These are phyloP conservation scores for Suillus clintonianus DNA, from an alignment of 768 basidiomycete species.

Conservation along the genomic window DNA sequence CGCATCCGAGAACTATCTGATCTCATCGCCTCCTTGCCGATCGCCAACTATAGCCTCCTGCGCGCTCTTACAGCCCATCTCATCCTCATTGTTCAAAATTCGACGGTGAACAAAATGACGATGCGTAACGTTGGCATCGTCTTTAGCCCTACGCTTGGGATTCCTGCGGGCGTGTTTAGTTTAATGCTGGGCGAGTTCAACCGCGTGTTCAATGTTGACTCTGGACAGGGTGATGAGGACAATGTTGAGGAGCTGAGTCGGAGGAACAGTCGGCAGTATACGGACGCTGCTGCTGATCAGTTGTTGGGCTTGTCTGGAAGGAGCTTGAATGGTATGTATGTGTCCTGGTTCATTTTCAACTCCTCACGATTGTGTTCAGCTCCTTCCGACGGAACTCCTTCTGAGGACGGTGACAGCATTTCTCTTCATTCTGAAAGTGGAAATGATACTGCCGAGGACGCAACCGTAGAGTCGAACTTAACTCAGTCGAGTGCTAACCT, in stretches of 20 bases:
- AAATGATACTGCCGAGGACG: conserved; percentile 68
- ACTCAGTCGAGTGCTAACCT: conserved; percentile 43
- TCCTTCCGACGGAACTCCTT: conserved; percentile 60
- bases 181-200: conserved; percentile 94
- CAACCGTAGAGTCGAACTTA: conserved; percentile 43
- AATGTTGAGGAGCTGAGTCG: conserved; percentile 48
- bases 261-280: conserved; percentile 84
- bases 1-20: conserved; percentile 84
- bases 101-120: conserved; percentile 93
- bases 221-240: conserved; percentile 27
- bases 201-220: conserved; percentile 85
- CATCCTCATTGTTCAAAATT: conserved; percentile 92
- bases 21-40: conserved; percentile 84
- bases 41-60: conserved; percentile 91
- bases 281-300: conserved; percentile 80
- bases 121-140: conserved; percentile 99
- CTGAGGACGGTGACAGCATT: conserved; percentile 68
- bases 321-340: conserved; percentile 58
- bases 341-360: conserved; percentile 7
- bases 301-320: conserved; percentile 79
- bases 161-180: conserved; percentile 97
- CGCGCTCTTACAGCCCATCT: conserved; percentile 94
- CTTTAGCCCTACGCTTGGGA: conserved; percentile 95
- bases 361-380: conserved; percentile 24
- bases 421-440: conserved; percentile 75